phyloP scores from a whole-genome alignment of 352 stramenopile species.

The Phytophthora fragariaefolia region DNA sequence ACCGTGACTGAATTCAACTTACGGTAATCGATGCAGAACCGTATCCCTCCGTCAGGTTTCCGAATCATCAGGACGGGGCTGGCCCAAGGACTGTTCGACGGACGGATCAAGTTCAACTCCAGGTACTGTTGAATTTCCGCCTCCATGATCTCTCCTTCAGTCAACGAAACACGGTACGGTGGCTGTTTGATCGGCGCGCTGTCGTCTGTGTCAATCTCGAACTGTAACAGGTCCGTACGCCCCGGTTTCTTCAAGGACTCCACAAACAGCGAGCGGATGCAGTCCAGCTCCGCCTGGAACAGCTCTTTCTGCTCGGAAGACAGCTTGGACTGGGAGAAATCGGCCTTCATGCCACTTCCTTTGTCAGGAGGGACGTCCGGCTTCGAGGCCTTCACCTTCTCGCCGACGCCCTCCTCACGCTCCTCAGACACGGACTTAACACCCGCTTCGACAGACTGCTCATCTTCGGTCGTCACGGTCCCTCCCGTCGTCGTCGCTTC shows the following conservation, averaged over 20 bases:
- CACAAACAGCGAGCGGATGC: background rate
- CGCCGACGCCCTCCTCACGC: background rate
- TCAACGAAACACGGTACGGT: conserved; percentile 10
- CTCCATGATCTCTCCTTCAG: conserved; percentile 18
- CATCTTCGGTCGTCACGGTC: background rate
- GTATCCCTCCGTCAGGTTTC: conserved; percentile 11
- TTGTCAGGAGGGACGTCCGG: background rate
- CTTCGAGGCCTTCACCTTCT: background rate
- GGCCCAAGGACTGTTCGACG: conserved; percentile 6
- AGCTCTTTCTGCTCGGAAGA: background rate
- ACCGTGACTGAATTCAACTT: conserved; percentile 13
- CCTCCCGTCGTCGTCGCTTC: no score
- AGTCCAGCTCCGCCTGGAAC: background rate
- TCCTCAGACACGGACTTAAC: background rate
- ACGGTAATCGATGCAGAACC: conserved; percentile 23
- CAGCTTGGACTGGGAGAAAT: conserved; percentile 5
- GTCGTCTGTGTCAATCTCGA: conserved; percentile 17
- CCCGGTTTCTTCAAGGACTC: conserved; percentile 3
- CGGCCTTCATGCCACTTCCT: background rate
- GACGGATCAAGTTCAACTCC: conserved; percentile 1
- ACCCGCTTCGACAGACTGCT: no score
- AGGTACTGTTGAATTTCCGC: conserved; percentile 13
- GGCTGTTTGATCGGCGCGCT: conserved; percentile 13
- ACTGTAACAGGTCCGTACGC: conserved; percentile 5
- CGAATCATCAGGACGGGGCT: conserved; percentile 12